These are phyloP conservation scores for Clarireedia hainanense DNA, from an alignment of 2,329 filamentous ascomycete species.

Conservation along the genomic window DNA sequence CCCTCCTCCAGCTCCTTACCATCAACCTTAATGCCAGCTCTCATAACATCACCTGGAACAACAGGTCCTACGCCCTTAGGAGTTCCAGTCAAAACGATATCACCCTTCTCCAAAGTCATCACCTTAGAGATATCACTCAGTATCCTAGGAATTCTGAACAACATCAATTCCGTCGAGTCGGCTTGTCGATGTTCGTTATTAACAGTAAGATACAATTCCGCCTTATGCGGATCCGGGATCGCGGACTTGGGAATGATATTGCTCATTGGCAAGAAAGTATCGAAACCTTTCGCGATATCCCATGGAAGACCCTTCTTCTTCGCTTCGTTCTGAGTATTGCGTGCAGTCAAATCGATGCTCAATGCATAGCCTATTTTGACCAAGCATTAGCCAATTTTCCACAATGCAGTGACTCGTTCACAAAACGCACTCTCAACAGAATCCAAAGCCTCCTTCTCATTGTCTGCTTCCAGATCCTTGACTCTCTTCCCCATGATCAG, in stretches of 20 bases:
- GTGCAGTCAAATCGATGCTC: slow-evolving; percentile 93
- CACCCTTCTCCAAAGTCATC: slow-evolving; percentile 87
- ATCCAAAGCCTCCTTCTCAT: slow-evolving; percentile 68
- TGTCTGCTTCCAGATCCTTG: slow-evolving; percentile 65
- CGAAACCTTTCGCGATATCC: slow-evolving; percentile 95
- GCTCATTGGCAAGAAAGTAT: slow-evolving; percentile 90
- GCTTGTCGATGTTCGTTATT: slow-evolving; percentile 72
- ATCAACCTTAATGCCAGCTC: slow-evolving; percentile 68
- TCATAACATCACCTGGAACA: slow-evolving; percentile 78
- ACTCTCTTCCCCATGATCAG: slow-evolving; percentile 79
- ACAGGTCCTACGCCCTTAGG: slow-evolving; percentile 92
- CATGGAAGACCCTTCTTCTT: slow-evolving; percentile 96
- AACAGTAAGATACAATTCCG: slow-evolving; percentile 78
- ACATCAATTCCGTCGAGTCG: slow-evolving; percentile 89
- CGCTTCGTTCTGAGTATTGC: slow-evolving; percentile 91
- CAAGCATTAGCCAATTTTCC: slow-evolving; percentile 4
- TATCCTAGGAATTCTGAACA: slow-evolving; percentile 82
- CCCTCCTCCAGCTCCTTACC: slow-evolving; percentile 82
- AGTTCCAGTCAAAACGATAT: slow-evolving; percentile 93
- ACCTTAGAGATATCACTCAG: slow-evolving; percentile 88
- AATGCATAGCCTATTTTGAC: slow-evolving; percentile 65
- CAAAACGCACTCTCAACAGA: slow-evolving; percentile 63
- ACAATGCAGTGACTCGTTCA: background rate
- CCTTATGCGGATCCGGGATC: slow-evolving; percentile 81
- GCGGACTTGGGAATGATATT: slow-evolving; percentile 69